A percentile compares a stretch with the other conserved stretches of the same genome.
Evolutionary conservation across 208 protist genomes (phyloP).

Genomic region (Trypanosoma vivax): DNA sequence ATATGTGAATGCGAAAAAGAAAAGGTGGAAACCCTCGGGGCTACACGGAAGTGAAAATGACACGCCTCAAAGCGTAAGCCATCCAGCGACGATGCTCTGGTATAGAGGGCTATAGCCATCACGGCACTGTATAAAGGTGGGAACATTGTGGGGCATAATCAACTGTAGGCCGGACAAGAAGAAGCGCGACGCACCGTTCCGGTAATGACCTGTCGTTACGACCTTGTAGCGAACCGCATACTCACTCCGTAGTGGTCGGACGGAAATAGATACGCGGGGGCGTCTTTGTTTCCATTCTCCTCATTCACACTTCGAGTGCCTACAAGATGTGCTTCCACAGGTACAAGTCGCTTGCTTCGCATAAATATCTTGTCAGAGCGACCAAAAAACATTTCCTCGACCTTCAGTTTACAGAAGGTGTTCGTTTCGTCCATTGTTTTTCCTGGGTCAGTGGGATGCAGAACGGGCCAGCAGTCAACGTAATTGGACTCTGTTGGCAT

Average conservation of each 20-base stretch:
- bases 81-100: no score
- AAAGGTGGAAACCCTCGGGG: no score
- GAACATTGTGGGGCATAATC: no score
- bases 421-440: constrained; percentile 91
- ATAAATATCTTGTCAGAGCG: constrained; percentile 84
- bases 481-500: constrained; percentile 76
- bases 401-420: constrained; percentile 87
- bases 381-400: constrained; percentile 89
- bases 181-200: not conserved
- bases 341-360: constrained; percentile 44
- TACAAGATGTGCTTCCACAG: constrained; percentile 69
- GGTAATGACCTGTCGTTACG: not conserved
- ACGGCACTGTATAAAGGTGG: no score
- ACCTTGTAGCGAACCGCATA: constrained; percentile 43
- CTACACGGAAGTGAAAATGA: no score
- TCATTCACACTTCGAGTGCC: constrained; percentile 78
- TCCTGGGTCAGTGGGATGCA: constrained; percentile 55
- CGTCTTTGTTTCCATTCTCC: constrained; percentile 68
- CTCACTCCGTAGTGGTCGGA: constrained; percentile 88
- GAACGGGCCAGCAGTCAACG: constrained; percentile 74
- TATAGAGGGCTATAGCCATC: no score
- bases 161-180: no score
- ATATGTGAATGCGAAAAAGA: no score
- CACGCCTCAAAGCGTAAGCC: no score
- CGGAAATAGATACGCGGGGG: constrained; percentile 82